Base-by-base conservation (phyloP, 2,329 filamentous ascomycete genomes). In the Alternaria postmessia region DNA sequence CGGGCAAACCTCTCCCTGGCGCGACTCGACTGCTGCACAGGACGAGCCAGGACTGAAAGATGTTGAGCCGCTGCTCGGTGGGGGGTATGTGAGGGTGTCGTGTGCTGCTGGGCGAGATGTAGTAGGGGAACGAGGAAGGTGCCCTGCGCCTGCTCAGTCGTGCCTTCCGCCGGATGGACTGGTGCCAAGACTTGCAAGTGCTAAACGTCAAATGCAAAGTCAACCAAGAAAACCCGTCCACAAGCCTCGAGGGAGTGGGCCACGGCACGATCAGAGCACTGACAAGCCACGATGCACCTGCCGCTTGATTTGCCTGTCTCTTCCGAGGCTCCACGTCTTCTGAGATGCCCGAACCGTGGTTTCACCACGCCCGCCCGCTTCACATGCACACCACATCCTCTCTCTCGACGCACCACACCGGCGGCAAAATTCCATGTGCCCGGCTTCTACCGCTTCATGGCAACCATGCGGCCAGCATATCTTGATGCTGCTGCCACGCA, bases 11-110 rank as follows among this genome's bases (percentile, higher is more conserved):
- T 62, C 70, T 71, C 72, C 75, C 75, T 75, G 69, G 69, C 69
- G 67, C 70, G 75, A 71, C 78, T 79, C 78, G 78, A 77, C 77
- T 77, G 77, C 75, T 71, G 69, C 58, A 78, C 77, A 76, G 74
- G 77, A 78, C 76, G 78, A 80, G 78, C 77, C 76, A 77, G 82
- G 46, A 81, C 81, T 81, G 77, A 76, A 78, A 77, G 73, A 72
- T 69, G 61, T 69, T 68, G 67, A 70, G 72, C 73, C 71, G 74
- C 71, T 72, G 69, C 71, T 73, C 66, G 58, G 62, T 60, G 62
- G 58, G 59, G 42, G 36, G 36, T 62, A 48, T 59, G 56, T 54
- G 58, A 57, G 58, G 44, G 61, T 57, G 65, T 70, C 59, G 67
- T 56, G 67, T 64, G 67, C 34, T 64, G 67, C 34, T 65, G 61